Evolutionary conservation across 441 rosid genomes (phyloP).

Genomic region (Croton setiger): DNA sequence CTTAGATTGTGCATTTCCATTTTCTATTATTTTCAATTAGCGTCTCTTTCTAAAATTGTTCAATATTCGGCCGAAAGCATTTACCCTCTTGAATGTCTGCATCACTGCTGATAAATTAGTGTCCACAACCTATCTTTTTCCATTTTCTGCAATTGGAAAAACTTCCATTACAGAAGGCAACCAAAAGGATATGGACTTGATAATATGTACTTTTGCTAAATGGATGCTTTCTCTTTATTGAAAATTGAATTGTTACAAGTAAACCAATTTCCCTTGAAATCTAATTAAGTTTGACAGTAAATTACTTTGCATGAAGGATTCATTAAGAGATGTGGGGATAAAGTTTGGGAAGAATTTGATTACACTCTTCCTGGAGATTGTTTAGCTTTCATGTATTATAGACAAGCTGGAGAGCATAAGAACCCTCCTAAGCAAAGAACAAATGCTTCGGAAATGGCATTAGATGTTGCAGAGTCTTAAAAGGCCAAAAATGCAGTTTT

Average conservation of each 20-base stretch:
- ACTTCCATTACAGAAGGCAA: not conserved
- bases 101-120: not conserved
- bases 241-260: not conserved
- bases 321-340: conserved; percentile 65
- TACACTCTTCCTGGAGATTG: conserved; percentile 75
- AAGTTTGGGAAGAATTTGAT: conserved; percentile 59
- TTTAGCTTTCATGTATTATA: conserved; percentile 57
- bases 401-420: conserved; percentile 65
- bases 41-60: too few species aligned
- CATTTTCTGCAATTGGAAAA: not conserved
- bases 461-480: conserved; percentile 54
- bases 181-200: not conserved
- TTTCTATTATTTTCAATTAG: not conserved
- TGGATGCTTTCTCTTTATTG: conserved; percentile 3
- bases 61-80: not conserved
- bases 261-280: not conserved
- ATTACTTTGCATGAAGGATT: too few species aligned
- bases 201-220: not conserved
- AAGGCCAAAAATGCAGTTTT: conserved; percentile 40
- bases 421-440: conserved; percentile 51
- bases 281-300: not conserved
- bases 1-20: not conserved
- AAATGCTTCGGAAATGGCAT: conserved; percentile 45
- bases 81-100: not conserved
- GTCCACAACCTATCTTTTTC: not conserved